Evolutionary conservation across 305 asterid genomes (phyloP), one percentile per base, ranked within the genome.

Genomic region (Ilex paraguariensis): DNA sequence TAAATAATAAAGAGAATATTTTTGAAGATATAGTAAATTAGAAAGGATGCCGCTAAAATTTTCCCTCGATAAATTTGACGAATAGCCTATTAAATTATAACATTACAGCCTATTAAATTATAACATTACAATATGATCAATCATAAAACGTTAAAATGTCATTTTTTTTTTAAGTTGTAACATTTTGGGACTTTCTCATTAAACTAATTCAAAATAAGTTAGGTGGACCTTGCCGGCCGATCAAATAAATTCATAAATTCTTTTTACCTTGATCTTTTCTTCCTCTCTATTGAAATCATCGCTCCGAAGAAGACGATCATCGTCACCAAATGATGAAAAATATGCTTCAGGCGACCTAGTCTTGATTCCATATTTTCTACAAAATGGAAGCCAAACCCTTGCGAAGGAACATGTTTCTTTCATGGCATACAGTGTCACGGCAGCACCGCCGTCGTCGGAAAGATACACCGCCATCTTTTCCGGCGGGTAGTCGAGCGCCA

Each of bases 381-480:
- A 85, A 67, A 83, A 90, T 36, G 95, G 91, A 8, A 90, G 31
- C 95, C 95, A 90, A 7, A 63, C 49, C 69, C 69, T 71, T 0
- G 88, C 97, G 66, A 89, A 89, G 12, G 9, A 36, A 15, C 82
- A 72, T 0, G 89, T 94, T 69, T 85, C 95, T 81, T 73, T 79
- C 46, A 90, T 64, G 8, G 90, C 95, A 66, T 64, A 70, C 85
- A 81, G 64, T 15, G 85, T 87, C 82, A 75, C 81, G 59, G 78
- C 79, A 6, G 91, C 86, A 28, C 90, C 97, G 15, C 94, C 95
- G 2, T 87, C 95, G n/a, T 87, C 95, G 13, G 94, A 87, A 60
- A 90, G 67, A 75, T 87, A 90, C 56, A 90, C 94, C n/a, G 94
- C 83, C 60, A 90, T 82, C 56, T 87, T 87, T 49, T 83, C 84